These are phyloP conservation scores for Aureobasidium pullulans DNA, from an alignment of 2,329 filamentous ascomycete genomes.

Conservation along the genomic window DNA sequence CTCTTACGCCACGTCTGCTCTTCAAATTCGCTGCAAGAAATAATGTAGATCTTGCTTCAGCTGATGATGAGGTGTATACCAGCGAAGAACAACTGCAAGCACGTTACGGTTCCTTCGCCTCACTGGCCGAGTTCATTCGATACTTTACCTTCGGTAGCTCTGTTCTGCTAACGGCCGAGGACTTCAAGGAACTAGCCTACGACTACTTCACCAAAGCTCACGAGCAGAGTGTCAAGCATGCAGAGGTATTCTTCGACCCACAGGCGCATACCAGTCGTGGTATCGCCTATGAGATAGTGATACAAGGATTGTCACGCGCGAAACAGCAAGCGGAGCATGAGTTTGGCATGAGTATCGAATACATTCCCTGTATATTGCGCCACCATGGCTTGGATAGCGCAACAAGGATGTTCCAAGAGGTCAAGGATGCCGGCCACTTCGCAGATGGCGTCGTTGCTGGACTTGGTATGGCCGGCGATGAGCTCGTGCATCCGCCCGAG, in stretches of 20 bases:
- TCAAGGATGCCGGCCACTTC: neutral
- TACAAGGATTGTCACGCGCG: slow-evolving; percentile 13
- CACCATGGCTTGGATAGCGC: slow-evolving; percentile 3
- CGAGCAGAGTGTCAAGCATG: slow-evolving; percentile 7
- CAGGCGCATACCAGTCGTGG: slow-evolving; percentile 15
- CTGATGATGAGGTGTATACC: neutral
- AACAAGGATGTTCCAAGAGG: neutral
- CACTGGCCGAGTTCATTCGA: slow-evolving; percentile 2
- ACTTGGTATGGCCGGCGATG: slow-evolving; percentile 9
- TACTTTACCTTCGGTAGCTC: slow-evolving; percentile 1
- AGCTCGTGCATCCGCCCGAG: slow-evolving; percentile 8
- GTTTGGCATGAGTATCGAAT: slow-evolving; percentile 9
- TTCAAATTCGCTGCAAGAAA: slow-evolving; percentile 3
- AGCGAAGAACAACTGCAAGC: slow-evolving; percentile 1
- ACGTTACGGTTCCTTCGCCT: slow-evolving; percentile 5
- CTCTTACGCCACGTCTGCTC: slow-evolving; percentile 1
- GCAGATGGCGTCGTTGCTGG: neutral
- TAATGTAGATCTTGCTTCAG: neutral
- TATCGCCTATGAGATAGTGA: slow-evolving; percentile 11
- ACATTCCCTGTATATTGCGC: slow-evolving; percentile 15
- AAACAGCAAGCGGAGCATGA: slow-evolving; percentile 11
- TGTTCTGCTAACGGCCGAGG: neutral
- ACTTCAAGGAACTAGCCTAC: slow-evolving; percentile 7
- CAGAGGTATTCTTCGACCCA: slow-evolving; percentile 18
- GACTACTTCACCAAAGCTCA: slow-evolving; percentile 1